phyloP scores from a whole-genome alignment of 1,139 yeast species.

The Pichia sp. region DNA sequence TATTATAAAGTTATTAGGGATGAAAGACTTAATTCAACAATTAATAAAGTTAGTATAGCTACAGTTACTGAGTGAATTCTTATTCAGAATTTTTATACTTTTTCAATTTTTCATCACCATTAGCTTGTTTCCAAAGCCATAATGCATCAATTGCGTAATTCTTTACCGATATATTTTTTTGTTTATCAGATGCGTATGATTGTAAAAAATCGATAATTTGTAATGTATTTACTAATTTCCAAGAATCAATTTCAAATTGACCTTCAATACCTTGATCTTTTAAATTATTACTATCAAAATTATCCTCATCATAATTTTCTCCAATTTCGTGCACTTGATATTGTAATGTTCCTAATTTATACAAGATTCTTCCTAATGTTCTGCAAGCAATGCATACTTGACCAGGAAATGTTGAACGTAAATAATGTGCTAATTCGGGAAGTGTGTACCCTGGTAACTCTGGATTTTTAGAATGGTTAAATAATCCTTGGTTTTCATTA shows the following conservation, averaged over 20 bases:
- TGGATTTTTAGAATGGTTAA: constrained; percentile 88
- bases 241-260: constrained; percentile 58
- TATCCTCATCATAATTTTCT: constrained; percentile 35
- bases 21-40: constrained; percentile 72
- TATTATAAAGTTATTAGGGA: constrained; percentile 79
- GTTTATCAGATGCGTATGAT: constrained; percentile 67
- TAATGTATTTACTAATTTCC: constrained; percentile 66
- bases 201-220: constrained; percentile 65
- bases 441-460: constrained; percentile 89
- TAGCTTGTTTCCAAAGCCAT: constrained; percentile 88
- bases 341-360: constrained; percentile 64
- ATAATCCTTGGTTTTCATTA: constrained; percentile 59
- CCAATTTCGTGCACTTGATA: constrained; percentile 37
- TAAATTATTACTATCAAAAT: constrained; percentile 33
- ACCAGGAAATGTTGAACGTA: constrained; percentile 74
- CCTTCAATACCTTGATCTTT: constrained; percentile 22
- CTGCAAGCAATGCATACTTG: constrained; percentile 85
- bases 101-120: constrained; percentile 37
- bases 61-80: constrained; percentile 13
- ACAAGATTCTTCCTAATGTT: constrained; percentile 79
- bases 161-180: constrained; percentile 63
- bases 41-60: constrained; percentile 32
- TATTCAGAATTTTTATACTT: constrained; percentile 15
- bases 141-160: constrained; percentile 88
- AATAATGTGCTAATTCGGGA: constrained; percentile 70